These are phyloP conservation scores for Myrica gale DNA, from an alignment of 306 rosid genomes.

Conservation along the genomic window DNA sequence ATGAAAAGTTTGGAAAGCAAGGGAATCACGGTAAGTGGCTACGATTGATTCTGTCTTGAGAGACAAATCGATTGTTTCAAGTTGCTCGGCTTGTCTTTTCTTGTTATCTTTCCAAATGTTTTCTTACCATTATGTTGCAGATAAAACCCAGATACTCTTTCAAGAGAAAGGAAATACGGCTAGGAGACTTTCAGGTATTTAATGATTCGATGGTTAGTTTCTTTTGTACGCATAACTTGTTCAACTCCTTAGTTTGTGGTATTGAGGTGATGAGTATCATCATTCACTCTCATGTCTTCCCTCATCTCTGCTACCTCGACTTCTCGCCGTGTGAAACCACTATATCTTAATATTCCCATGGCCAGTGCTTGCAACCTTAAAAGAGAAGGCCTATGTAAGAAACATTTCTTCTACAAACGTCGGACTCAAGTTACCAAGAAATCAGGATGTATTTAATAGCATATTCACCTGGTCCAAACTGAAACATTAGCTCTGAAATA, in stretches of 20 bases:
- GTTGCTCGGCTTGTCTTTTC: conserved; percentile 11
- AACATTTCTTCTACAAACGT: not conserved
- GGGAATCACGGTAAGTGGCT: conserved; percentile 70
- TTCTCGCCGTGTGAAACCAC: not conserved
- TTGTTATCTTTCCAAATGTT: not conserved
- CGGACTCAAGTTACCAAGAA: not conserved
- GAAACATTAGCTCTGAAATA: not conserved
- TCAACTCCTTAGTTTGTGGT: conserved; percentile 8
- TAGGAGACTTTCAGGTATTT: conserved; percentile 94
- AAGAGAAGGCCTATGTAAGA: not conserved
- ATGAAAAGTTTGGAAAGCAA: conserved; percentile 96
- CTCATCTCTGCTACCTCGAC: not conserved
- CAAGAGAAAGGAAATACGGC: conserved; percentile 91
- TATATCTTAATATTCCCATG: not conserved
- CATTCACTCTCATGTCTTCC: not conserved
- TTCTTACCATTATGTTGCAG: conserved; percentile 36
- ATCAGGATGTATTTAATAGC: not conserved
- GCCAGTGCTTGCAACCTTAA: not conserved
- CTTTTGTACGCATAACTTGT: not conserved
- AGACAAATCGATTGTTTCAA: conserved; percentile 12
- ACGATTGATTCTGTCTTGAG: conserved; percentile 17
- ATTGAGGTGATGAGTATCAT: not conserved
- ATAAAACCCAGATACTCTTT: conserved; percentile 89
- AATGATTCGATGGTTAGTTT: conserved; percentile 13
- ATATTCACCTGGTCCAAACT: not conserved